Conservation (phyloP, 1,139 yeast genomes). For the Komagataea norvegica region DNA sequence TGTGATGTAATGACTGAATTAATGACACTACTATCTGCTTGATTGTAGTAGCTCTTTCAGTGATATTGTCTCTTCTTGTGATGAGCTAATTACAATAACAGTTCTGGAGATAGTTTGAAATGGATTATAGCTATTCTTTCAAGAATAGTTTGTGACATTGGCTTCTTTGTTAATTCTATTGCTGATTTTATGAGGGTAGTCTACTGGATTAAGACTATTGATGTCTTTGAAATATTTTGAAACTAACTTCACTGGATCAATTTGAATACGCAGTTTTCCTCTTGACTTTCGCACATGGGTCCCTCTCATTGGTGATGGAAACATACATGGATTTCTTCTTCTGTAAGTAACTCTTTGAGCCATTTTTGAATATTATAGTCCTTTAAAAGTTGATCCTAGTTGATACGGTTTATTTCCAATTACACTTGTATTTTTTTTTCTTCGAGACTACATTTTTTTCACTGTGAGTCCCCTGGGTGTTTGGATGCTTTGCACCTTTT, state of each 20-base stretch:
- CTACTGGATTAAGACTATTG: too few species aligned
- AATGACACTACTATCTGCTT: too few species aligned
- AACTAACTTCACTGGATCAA: neutral
- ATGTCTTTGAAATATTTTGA: too few species aligned
- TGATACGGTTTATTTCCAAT: neutral
- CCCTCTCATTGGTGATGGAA: neutral
- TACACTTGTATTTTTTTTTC: conserved; percentile 1
- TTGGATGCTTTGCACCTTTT: conserved; percentile 11
- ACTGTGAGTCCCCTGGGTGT: conserved; percentile 14
- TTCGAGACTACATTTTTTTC: conserved; percentile 6
- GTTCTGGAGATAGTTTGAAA: too few species aligned
- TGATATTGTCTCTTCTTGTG: too few species aligned
- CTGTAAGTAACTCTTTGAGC: conserved; percentile 81
- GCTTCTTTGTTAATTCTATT: too few species aligned
- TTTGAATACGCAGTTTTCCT: neutral
- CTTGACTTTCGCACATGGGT: neutral
- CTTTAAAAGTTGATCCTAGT: conserved; percentile 12
- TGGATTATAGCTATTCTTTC: too few species aligned
- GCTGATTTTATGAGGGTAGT: too few species aligned
- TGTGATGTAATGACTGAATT: too few species aligned
- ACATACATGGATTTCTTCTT: conserved; percentile 78
- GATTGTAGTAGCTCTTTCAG: too few species aligned
- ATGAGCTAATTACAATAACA: too few species aligned
- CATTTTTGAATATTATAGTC: conserved; percentile 38
- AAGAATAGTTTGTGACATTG: too few species aligned